Conservation (phyloP, 768 basidiomycete species). For the Trametopsis cervina region DNA sequence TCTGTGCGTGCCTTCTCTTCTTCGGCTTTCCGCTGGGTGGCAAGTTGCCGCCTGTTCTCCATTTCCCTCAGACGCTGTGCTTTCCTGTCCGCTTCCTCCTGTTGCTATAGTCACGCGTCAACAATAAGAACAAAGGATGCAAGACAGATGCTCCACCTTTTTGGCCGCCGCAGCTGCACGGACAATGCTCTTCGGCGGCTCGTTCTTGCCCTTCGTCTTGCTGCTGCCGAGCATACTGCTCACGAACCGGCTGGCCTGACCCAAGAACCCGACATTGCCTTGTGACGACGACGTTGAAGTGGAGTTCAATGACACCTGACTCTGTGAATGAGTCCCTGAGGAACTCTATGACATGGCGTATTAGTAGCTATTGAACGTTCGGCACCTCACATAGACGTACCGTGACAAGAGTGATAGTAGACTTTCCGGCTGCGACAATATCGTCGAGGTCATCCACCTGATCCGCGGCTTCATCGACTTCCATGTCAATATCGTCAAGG, state of each 20-base stretch:
- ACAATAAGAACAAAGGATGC: background rate
- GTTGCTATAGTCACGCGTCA: constrained; percentile 50
- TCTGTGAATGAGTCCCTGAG: constrained; percentile 34
- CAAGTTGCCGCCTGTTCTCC: constrained; percentile 73
- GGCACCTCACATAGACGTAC: constrained; percentile 8
- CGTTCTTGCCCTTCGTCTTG: constrained; percentile 57
- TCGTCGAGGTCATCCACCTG: constrained; percentile 34
- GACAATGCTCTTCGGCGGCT: constrained; percentile 71
- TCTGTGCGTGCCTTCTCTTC: constrained; percentile 59
- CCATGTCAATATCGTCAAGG: constrained; percentile 28
- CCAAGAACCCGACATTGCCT: constrained; percentile 55
- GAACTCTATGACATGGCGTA: constrained; percentile 17
- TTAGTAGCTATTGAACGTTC: constrained; percentile 2
- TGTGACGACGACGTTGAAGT: constrained; percentile 25
- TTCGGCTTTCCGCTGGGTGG: constrained; percentile 67
- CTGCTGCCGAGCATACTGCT: constrained; percentile 57
- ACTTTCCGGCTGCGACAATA: constrained; percentile 30
- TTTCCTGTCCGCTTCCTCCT: constrained; percentile 83
- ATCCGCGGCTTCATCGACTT: constrained; percentile 30
- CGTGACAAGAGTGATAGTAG: constrained; percentile 30
- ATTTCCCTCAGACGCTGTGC: constrained; percentile 67
- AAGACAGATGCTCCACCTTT: constrained; percentile 50
- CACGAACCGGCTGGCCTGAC: constrained; percentile 63
- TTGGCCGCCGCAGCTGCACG: constrained; percentile 80
- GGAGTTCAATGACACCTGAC: constrained; percentile 50